Evolutionary conservation across 2,329 filamentous ascomycete genomes (phyloP).

Genomic region (Penicillium aurantiogriseum): DNA sequence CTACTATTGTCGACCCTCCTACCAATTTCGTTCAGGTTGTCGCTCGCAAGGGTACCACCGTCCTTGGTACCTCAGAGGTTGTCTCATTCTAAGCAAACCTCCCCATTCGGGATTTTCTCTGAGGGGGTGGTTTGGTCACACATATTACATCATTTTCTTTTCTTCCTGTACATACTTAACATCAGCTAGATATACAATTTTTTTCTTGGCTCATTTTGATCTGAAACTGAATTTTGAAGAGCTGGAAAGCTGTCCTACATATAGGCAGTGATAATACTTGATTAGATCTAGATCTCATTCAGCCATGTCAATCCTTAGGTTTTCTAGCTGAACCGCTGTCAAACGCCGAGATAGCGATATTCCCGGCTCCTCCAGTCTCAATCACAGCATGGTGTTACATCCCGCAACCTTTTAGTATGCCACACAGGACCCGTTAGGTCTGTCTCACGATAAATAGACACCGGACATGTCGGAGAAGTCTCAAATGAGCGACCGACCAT

Average conservation of each 20-base stretch:
- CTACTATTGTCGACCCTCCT: slow-evolving; percentile 15
- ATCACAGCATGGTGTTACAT: neutral
- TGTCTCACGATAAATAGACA: neutral
- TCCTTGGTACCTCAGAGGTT: slow-evolving; percentile 24
- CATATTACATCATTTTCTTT: neutral
- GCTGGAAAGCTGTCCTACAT: no score
- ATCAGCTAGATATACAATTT: neutral
- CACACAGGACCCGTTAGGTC: neutral
- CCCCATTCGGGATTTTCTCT: no score
- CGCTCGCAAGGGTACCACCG: slow-evolving; percentile 29
- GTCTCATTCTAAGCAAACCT: neutral
- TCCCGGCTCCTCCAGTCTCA: neutral
- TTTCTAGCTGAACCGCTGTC: neutral
- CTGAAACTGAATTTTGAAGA: neutral
- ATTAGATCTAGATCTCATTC: neutral
- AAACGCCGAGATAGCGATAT: neutral
- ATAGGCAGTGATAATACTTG: no score
- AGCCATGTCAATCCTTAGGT: no score
- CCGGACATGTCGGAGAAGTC: neutral
- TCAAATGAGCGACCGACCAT: neutral
- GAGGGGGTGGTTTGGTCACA: neutral
- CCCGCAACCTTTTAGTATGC: neutral
- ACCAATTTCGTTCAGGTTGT: slow-evolving; percentile 29
- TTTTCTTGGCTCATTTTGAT: no score
- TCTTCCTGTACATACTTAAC: neutral